Evolutionary conservation across 192 early-diverging fungal genomes (phyloP).

Genomic region (Backusella sp.): DNA sequence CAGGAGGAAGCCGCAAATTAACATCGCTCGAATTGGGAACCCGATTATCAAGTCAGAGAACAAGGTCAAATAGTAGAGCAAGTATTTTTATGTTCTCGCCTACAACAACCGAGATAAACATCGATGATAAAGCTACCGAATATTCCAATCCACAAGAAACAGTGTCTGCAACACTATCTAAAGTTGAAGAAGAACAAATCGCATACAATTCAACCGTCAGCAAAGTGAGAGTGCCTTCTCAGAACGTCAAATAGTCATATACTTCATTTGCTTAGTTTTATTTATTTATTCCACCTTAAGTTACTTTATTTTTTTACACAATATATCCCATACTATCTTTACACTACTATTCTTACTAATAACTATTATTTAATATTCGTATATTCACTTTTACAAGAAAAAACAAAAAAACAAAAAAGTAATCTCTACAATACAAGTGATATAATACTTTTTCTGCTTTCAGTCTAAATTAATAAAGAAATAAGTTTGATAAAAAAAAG

Average conservation of each 20-base stretch:
- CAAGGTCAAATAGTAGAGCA: background rate
- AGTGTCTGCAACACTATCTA: background rate
- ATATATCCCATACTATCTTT: background rate
- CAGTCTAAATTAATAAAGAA: background rate
- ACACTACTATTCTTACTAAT: background rate
- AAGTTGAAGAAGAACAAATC: background rate
- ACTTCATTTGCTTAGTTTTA: background rate
- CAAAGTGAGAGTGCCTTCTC: background rate
- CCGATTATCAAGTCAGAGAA: background rate
- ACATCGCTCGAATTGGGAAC: background rate
- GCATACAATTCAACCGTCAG: background rate
- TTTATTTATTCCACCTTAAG: background rate
- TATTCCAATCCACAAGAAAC: background rate
- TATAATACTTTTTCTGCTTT: background rate
- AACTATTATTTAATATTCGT: background rate
- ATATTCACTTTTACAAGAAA: background rate
- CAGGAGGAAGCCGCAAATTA: background rate
- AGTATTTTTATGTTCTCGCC: background rate
- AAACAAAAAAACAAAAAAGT: background rate
- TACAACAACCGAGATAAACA: background rate
- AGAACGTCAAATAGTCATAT: background rate
- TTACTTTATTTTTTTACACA: background rate
- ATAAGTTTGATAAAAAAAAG: background rate
- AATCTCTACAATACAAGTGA: background rate
- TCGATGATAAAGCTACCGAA: background rate